A percentile compares a stretch with the other conserved stretches of the same genome.
These are phyloP conservation scores for Phalaenopsis equestris DNA, from an alignment of 106 monocot genomes.

Conservation along the genomic window DNA sequence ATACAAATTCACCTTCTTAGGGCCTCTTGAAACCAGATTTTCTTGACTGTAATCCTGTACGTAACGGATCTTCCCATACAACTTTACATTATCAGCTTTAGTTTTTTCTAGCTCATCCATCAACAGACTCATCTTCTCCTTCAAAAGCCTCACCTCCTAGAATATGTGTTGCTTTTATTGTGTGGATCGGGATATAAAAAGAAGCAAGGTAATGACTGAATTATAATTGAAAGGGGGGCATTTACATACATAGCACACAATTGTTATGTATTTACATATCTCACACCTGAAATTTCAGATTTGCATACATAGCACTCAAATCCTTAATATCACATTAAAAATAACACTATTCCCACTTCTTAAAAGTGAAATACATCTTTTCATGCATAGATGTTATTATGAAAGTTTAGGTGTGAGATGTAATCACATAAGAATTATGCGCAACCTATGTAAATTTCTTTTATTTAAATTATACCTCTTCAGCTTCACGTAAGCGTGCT, in stretches of 20 bases:
- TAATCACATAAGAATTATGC: no score
- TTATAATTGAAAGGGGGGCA: not conserved
- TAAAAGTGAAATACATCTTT: no score
- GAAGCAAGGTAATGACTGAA: not conserved
- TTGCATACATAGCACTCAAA: no score
- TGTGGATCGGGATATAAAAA: conserved; percentile 4
- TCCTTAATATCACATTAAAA: no score
- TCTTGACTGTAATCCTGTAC: conserved; percentile 95
- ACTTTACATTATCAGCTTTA: conserved; percentile 95
- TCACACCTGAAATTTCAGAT: no score
- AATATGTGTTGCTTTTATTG: not conserved
- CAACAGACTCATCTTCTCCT: conserved; percentile 74
- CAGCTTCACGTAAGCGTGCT: conserved; percentile 79
- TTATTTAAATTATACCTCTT: conserved; percentile 53
- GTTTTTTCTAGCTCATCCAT: conserved; percentile 78
- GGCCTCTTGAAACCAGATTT: conserved; percentile 88
- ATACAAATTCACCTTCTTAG: conserved; percentile 57
- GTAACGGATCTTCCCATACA: conserved; percentile 95
- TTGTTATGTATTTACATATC: no score
- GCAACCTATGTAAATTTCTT: no score
- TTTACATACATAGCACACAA: no score
- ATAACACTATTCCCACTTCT: no score
- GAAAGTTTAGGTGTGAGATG: no score
- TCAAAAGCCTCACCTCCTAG: conserved; percentile 81
- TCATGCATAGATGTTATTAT: no score